phyloP scores from a whole-genome alignment of 1,139 yeast species.

The Hyphopichia buzzinii region DNA sequence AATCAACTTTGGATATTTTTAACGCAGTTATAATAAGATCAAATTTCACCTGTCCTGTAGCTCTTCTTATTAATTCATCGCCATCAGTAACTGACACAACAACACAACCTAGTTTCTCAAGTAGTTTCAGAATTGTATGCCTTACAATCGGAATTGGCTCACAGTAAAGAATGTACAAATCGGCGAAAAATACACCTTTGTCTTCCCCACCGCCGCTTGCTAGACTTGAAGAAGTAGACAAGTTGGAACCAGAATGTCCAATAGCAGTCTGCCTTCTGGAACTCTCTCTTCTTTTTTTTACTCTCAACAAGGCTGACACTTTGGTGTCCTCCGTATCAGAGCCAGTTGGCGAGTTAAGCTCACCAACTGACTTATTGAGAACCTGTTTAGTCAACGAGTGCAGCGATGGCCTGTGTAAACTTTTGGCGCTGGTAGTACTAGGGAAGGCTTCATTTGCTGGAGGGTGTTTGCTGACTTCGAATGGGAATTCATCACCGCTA shows the following conservation, averaged over 20 bases:
- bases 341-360: conserved; percentile 57
- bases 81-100: conserved; percentile 80
- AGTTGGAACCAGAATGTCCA: conserved; percentile 1
- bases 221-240: not conserved
- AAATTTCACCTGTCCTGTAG: conserved; percentile 80
- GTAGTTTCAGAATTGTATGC: conserved; percentile 60
- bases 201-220: conserved; percentile 6
- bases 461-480: conserved; percentile 17
- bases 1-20: conserved; percentile 62
- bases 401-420: conserved; percentile 23
- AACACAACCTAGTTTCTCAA: conserved; percentile 74
- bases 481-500: conserved; percentile 38
- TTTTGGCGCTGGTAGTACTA: conserved; percentile 7
- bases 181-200: conserved; percentile 12
- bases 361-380: conserved; percentile 25
- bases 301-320: conserved; percentile 52
- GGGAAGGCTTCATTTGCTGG: conserved; percentile 11
- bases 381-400: conserved; percentile 29
- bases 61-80: conserved; percentile 77
- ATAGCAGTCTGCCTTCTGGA: conserved; percentile 29
- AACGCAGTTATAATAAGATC: conserved; percentile 81
- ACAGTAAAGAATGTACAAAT: conserved; percentile 72
- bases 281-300: conserved; percentile 57
- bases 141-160: conserved; percentile 86
- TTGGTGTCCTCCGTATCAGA: conserved; percentile 68